phyloP scores from a whole-genome alignment of 768 basidiomycete genomes.

The Arthromyces matolae region DNA sequence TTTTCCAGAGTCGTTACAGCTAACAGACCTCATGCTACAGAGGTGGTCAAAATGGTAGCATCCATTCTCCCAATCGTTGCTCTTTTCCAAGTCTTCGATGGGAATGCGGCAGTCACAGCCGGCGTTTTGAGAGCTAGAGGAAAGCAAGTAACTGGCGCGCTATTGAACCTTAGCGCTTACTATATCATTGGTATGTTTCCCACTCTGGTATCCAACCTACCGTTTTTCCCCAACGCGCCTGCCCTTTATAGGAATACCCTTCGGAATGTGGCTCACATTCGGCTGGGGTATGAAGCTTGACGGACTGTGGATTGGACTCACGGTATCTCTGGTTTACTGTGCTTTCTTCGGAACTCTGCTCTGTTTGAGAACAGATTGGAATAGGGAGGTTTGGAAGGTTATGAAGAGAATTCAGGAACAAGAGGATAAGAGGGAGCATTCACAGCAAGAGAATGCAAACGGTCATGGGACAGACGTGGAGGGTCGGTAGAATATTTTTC shows the following conservation, averaged over 20 bases:
- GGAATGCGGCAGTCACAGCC: slow-evolving; percentile 56
- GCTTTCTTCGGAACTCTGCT: slow-evolving; percentile 51
- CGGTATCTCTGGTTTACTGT: slow-evolving; percentile 58
- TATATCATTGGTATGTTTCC: slow-evolving; percentile 59
- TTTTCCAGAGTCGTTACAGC: too few species aligned
- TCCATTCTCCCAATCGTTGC: slow-evolving; percentile 72
- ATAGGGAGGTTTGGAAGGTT: slow-evolving; percentile 62
- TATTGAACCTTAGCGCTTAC: slow-evolving; percentile 79
- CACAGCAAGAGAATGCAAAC: background rate
- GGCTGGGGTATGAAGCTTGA: slow-evolving; percentile 48
- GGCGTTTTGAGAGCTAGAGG: slow-evolving; percentile 85
- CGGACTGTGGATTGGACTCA: slow-evolving; percentile 86
- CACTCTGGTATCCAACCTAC: background rate
- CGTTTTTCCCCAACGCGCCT: background rate
- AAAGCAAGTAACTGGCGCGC: slow-evolving; percentile 72
- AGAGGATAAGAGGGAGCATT: slow-evolving; percentile 32
- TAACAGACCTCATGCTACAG: too few species aligned
- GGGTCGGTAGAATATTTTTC: background rate
- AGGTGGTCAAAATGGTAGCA: slow-evolving; percentile 59
- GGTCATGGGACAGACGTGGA: background rate
- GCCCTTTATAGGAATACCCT: slow-evolving; percentile 56
- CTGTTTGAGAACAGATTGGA: slow-evolving; percentile 63
- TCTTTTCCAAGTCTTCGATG: slow-evolving; percentile 86
- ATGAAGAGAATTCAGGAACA: slow-evolving; percentile 44
- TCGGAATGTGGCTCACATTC: slow-evolving; percentile 79